Percentiles rank a stretch among this genome's conserved stretches.
These are phyloP conservation scores for Aspergillus spinulosporus DNA, from an alignment of 2,329 filamentous ascomycete species.

Conservation along the genomic window DNA sequence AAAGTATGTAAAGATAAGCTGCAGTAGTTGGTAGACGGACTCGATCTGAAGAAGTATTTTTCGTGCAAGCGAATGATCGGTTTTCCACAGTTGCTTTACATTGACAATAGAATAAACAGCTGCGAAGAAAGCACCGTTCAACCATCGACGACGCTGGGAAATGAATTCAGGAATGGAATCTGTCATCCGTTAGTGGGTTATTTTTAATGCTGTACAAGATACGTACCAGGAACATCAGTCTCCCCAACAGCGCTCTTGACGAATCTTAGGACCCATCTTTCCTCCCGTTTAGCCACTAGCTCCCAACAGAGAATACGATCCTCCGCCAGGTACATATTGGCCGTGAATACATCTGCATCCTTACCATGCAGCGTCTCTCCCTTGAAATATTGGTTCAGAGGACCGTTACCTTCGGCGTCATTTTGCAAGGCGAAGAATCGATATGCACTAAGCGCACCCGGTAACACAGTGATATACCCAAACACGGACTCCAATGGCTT, in stretches of 20 bases:
- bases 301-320: constrained; percentile 99
- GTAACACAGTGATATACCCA: constrained; percentile 95
- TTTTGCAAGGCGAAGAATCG: constrained; percentile 95
- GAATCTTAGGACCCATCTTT: constrained; percentile 97
- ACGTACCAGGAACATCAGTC: constrained; percentile 87
- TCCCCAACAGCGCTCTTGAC: constrained; percentile 96
- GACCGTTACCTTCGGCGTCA: constrained; percentile 91
- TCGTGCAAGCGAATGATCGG: constrained; percentile 84
- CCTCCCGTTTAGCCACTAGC: constrained; percentile 88
- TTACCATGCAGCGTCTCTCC: constrained; percentile 95
- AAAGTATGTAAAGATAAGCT: constrained; percentile 94
- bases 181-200: constrained; percentile 32
- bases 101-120: constrained; percentile 97
- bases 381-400: constrained; percentile 98
- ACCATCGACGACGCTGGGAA: constrained; percentile 92
- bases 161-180: constrained; percentile 95
- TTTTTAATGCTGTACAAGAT: background rate
- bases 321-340: constrained; percentile 98
- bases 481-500: constrained; percentile 97
- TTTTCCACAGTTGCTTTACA: constrained; percentile 87
- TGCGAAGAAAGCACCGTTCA: constrained; percentile 98
- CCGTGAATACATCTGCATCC: constrained; percentile 94
- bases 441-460: constrained; percentile 92
- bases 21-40: constrained; percentile 91
- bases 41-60: constrained; percentile 93